These are phyloP conservation scores for Kodamaea fukazawae DNA, from an alignment of 805 yeast genomes.

Conservation along the genomic window DNA sequence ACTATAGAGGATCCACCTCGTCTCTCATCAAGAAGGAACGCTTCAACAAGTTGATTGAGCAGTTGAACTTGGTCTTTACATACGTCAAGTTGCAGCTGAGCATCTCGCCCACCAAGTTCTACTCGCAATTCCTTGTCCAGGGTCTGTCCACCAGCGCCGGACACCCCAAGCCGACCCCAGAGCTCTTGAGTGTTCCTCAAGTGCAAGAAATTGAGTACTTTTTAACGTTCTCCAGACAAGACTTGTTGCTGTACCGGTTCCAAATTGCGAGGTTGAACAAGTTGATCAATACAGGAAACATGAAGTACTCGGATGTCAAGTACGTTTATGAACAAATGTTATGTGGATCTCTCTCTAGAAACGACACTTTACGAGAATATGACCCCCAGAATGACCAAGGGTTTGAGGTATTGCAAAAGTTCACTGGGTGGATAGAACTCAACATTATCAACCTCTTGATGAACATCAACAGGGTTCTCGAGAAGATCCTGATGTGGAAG, in stretches of 20 bases:
- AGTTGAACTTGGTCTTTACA: constrained; percentile 47
- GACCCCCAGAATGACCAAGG: constrained; percentile 6
- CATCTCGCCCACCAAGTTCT: constrained; percentile 8
- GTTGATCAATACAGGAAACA: constrained; percentile 28
- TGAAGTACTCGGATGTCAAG: constrained; percentile 33
- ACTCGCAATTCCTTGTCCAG: constrained; percentile 7
- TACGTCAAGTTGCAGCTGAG: constrained; percentile 31
- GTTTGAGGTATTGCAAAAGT: constrained; percentile 15
- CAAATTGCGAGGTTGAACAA: constrained; percentile 36
- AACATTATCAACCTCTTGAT: constrained; percentile 22
- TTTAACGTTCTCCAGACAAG: constrained; percentile 44
- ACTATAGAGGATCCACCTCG: constrained; percentile 8
- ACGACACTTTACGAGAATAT: constrained; percentile 14
- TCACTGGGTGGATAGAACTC: constrained; percentile 23
- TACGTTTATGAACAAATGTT: constrained; percentile 9
- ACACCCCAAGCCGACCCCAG: not conserved
- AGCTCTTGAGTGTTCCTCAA: constrained; percentile 17
- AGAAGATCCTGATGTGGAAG: constrained; percentile 31
- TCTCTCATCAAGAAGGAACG: constrained; percentile 44
- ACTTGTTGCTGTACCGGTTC: constrained; percentile 32
- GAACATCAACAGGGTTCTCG: constrained; percentile 21
- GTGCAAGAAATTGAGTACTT: constrained; percentile 46
- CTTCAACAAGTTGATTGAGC: constrained; percentile 46
- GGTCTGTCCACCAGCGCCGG: constrained; percentile 17
- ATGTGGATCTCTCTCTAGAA: no score